These are phyloP conservation scores for Wickerhamomyces subpelliculosus DNA, from an alignment of 805 yeast genomes.

Conservation along the genomic window DNA sequence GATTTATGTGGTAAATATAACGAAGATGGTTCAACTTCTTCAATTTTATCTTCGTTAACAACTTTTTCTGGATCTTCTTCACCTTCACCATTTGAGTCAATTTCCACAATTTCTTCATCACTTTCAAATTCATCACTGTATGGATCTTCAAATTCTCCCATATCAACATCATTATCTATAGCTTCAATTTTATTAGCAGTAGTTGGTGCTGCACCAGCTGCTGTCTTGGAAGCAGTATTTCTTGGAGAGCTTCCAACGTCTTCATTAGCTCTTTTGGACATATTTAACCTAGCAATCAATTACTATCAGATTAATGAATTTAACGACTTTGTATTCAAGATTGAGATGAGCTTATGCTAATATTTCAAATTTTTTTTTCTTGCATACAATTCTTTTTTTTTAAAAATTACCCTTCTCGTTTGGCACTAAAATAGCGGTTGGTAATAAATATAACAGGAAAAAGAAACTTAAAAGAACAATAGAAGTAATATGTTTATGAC, in stretches of 20 bases:
- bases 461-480: too few species aligned
- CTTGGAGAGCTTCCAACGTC: slow-evolving; percentile 9
- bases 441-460: too few species aligned
- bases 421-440: background rate
- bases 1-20: slow-evolving; percentile 85
- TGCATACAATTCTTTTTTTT: too few species aligned
- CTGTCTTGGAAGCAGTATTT: slow-evolving; percentile 18
- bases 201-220: slow-evolving; percentile 11
- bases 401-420: too few species aligned
- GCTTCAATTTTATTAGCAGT: slow-evolving; percentile 22
- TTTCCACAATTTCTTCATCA: slow-evolving; percentile 82
- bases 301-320: background rate
- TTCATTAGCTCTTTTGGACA: slow-evolving; percentile 24
- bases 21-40: slow-evolving; percentile 31
- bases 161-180: slow-evolving; percentile 40
- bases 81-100: slow-evolving; percentile 55
- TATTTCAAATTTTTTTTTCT: slow-evolving; percentile 1
- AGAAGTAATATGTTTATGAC: too few species aligned
- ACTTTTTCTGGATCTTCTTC: slow-evolving; percentile 33
- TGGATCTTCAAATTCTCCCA: slow-evolving; percentile 85
- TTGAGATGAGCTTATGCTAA: background rate
- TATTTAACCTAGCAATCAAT: slow-evolving; percentile 1
- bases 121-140: slow-evolving; percentile 90
- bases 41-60: slow-evolving; percentile 30
- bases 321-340: background rate